Conservation (phyloP, 2,329 filamentous ascomycete genomes). For the Phoma herbarum region DNA sequence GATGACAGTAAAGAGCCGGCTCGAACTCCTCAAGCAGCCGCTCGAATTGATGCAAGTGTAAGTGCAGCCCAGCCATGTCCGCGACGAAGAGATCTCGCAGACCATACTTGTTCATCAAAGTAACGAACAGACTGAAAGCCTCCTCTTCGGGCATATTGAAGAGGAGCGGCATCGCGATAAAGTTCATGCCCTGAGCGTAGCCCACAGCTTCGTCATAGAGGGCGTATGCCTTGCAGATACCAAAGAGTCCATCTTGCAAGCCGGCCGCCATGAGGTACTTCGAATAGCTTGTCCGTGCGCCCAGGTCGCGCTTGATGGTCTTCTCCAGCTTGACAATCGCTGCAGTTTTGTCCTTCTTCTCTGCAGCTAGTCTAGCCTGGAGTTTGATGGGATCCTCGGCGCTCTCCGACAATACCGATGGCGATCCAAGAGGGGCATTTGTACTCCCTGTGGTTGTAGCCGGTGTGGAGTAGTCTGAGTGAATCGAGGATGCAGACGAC, state of each 20-base stretch:
- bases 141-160: constrained; percentile 99
- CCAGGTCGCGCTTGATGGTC: constrained; percentile 87
- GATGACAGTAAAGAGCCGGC: constrained; percentile 92
- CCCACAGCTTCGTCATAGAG: constrained; percentile 93
- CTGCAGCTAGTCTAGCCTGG: constrained; percentile 69
- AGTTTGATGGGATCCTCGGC: constrained; percentile 71
- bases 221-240: constrained; percentile 96
- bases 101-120: constrained; percentile 96
- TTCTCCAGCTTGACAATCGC: constrained; percentile 87
- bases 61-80: constrained; percentile 95
- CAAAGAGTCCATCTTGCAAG: constrained; percentile 91
- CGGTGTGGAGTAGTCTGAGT: constrained; percentile 76
- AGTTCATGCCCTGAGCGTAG: constrained; percentile 99
- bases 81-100: constrained; percentile 91
- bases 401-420: constrained; percentile 63
- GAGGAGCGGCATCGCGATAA: constrained; percentile 92
- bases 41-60: constrained; percentile 94
- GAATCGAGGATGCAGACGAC: constrained; percentile 86
- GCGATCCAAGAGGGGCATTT: constrained; percentile 53
- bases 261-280: constrained; percentile 93
- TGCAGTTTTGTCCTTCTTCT: constrained; percentile 77
- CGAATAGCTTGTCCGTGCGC: constrained; percentile 92
- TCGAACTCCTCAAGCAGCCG: constrained; percentile 92
- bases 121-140: constrained; percentile 90
- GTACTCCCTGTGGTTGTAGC: constrained; percentile 61